Percentiles rank a stretch among this genome's conserved stretches.
Evolutionary conservation across 331 rosid species (phyloP).

Genomic region (Acacia concinna): DNA sequence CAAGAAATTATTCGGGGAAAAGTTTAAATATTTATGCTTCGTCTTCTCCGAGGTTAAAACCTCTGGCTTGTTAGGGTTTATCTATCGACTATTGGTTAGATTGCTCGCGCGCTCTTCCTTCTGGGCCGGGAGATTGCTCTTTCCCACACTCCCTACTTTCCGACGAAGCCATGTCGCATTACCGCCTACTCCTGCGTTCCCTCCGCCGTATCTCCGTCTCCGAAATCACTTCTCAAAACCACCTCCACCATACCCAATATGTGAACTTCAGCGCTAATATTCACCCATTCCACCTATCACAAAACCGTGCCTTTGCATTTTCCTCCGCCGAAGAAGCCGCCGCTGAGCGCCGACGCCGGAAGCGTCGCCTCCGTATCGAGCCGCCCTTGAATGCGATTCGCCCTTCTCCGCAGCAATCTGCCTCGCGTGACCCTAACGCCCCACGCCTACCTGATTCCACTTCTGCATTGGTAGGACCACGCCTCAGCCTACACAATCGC

Average conservation of each 20-base stretch:
- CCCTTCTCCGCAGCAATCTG: conserved; percentile 49
- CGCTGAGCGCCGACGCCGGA: conserved; percentile 89
- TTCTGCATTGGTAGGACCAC: conserved; percentile 76
- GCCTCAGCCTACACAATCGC: conserved; percentile 88
- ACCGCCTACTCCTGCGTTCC: conserved; percentile 70
- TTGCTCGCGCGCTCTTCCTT: neutral
- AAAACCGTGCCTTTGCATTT: conserved; percentile 64
- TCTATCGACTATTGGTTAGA: neutral
- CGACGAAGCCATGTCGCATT: conserved; percentile 46
- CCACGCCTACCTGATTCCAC: conserved; percentile 92
- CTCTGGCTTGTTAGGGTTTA: conserved; percentile 1
- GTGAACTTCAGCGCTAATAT: neutral
- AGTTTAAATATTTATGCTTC: too few species aligned
- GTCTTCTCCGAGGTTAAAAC: neutral
- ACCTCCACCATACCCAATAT: conserved; percentile 26
- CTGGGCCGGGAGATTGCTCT: neutral
- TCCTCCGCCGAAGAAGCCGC: conserved; percentile 98
- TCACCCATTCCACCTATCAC: conserved; percentile 20
- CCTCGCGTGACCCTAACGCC: conserved; percentile 81
- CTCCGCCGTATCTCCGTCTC: conserved; percentile 45
- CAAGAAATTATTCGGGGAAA: too few species aligned
- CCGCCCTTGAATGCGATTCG: conserved; percentile 89
- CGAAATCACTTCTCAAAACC: conserved; percentile 16
- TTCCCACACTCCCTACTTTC: neutral
- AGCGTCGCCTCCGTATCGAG: conserved; percentile 89